These are phyloP conservation scores for Zalaria sp. DNA, from an alignment of 2,329 filamentous ascomycete genomes.

Conservation along the genomic window DNA sequence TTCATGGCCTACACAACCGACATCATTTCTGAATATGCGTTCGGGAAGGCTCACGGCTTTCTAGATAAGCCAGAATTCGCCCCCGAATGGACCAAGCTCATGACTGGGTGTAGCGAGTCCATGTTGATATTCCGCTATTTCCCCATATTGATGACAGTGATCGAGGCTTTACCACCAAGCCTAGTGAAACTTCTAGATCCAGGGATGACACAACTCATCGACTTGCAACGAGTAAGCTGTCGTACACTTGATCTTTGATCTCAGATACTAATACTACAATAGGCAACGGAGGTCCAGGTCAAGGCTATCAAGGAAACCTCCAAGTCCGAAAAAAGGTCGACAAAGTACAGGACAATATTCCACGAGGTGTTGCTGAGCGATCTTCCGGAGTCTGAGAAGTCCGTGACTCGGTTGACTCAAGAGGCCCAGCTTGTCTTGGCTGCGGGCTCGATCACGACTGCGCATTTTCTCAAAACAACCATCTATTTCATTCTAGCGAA, in stretches of 20 bases:
- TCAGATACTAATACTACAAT: too few relatives aligned
- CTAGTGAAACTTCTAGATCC: too few relatives aligned
- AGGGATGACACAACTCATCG: too few relatives aligned
- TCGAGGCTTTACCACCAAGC: too few relatives aligned
- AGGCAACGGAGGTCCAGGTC: too few relatives aligned
- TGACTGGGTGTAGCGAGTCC: background rate
- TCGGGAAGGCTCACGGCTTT: constrained; percentile 5
- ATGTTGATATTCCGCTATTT: background rate
- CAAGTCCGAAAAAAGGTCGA: constrained; percentile 3
- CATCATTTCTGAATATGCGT: constrained; percentile 23
- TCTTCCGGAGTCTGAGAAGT: constrained; percentile 10
- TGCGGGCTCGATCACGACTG: constrained; percentile 10
- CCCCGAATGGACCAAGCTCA: background rate
- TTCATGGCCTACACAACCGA: constrained; percentile 12
- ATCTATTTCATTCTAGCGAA: constrained; percentile 10
- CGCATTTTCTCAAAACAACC: constrained; percentile 7
- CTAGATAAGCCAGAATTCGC: constrained; percentile 1
- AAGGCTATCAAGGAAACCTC: too few relatives aligned
- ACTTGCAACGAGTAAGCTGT: too few relatives aligned
- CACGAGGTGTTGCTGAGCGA: constrained; percentile 8
- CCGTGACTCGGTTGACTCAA: constrained; percentile 7
- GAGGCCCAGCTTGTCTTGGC: constrained; percentile 11
- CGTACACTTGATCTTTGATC: too few relatives aligned
- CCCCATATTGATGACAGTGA: background rate
- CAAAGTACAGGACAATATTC: constrained; percentile 7